phyloP scores from a whole-genome alignment of 345 rosid genomes.

The Anastatica hierochuntica region DNA sequence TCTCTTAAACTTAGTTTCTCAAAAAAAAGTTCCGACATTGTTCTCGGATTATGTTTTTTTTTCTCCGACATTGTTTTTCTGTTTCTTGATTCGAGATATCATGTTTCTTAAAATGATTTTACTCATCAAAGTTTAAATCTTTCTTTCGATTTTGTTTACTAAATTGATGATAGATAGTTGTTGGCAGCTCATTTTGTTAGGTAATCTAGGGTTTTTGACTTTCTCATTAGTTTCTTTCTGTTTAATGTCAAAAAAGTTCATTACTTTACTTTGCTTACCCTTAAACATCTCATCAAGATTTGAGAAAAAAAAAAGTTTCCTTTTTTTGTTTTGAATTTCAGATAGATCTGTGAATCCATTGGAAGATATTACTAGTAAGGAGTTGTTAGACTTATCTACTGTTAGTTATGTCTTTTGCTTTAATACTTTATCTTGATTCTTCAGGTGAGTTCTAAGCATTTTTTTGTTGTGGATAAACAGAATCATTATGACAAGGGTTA shows the following conservation, averaged over 20 bases:
- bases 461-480: constrained; percentile 18
- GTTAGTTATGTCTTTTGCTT: constrained; percentile 11
- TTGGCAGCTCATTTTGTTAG: neutral
- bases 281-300: too few species aligned
- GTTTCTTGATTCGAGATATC: neutral
- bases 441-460: constrained; percentile 3
- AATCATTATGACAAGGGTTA: constrained; percentile 60
- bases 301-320: too few species aligned
- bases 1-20: neutral
- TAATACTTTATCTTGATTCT: neutral
- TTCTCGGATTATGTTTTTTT: neutral
- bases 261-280: too few species aligned
- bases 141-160: constrained; percentile 1
- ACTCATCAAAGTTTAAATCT: neutral
- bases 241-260: too few species aligned
- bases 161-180: neutral
- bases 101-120: neutral
- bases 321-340: too few species aligned
- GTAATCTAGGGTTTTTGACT: constrained; percentile 24
- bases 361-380: too few species aligned
- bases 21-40: constrained; percentile 8
- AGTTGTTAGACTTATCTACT: constrained; percentile 18
- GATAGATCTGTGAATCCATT: too few species aligned
- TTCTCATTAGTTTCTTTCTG: too few species aligned
- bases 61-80: neutral